phyloP scores from a whole-genome alignment of 768 basidiomycete genomes.

The Rhodotorula toruloides region DNA sequence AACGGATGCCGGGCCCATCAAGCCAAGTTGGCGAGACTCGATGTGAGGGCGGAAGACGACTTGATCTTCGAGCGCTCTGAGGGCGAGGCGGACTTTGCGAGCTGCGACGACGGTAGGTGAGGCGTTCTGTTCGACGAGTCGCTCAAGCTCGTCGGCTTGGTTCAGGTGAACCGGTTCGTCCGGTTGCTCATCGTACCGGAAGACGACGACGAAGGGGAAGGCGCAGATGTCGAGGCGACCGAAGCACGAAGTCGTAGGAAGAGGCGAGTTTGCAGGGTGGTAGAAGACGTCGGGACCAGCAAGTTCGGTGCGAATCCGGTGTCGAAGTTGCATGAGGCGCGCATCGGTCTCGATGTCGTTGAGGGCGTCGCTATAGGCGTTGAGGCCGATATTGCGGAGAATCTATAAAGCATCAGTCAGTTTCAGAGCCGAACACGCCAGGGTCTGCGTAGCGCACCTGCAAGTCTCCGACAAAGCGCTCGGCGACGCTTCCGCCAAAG shows the following conservation, averaged over 20 bases:
- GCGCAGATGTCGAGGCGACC: conserved; percentile 76
- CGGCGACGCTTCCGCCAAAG: conserved; percentile 61
- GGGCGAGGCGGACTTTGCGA: conserved; percentile 59
- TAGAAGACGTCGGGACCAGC: conserved; percentile 72
- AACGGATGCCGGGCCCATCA: conserved; percentile 53
- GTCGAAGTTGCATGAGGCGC: conserved; percentile 54
- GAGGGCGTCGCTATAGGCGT: conserved; percentile 56
- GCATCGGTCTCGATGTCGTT: conserved; percentile 47
- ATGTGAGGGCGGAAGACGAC: conserved; percentile 62
- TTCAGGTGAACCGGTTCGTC: conserved; percentile 44
- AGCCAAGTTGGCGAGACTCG: conserved; percentile 55
- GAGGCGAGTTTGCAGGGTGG: conserved; percentile 42
- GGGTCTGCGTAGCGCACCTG: conserved; percentile 52
- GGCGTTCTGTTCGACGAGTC: conserved; percentile 62
- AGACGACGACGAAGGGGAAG: conserved; percentile 68
- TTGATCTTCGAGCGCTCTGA: conserved; percentile 63
- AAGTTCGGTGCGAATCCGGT: conserved; percentile 56
- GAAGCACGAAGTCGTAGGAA: conserved; percentile 56
- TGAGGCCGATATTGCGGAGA: conserved; percentile 62
- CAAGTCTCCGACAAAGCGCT: conserved; percentile 70
- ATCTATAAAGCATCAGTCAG: conserved; percentile 55
- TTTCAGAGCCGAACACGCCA: not conserved
- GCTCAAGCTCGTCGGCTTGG: conserved; percentile 55
- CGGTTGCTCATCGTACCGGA: conserved; percentile 52
- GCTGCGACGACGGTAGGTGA: conserved; percentile 52